Evolutionary conservation across 208 protist genomes (phyloP), one percentile per base, ranked within the genome.

Genomic region (Trypanosoma avium): DNA sequence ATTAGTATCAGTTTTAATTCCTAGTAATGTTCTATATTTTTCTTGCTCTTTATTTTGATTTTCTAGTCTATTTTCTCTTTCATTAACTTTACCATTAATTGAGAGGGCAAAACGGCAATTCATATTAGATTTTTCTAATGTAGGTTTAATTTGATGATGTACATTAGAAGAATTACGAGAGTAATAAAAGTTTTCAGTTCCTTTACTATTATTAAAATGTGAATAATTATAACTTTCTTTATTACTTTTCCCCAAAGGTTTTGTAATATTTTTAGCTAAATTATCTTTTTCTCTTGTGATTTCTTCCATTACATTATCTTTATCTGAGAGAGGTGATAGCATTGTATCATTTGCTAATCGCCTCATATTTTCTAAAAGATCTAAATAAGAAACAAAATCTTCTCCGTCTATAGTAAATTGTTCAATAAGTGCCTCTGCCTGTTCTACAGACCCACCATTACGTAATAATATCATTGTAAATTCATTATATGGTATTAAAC

Each of bases 381-480:
- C 59, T 3, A 40, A 35, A 32, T 74, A 74, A 27, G 30, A n/a
- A 13, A 74, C 45, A 3, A 7, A 7, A 15, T 43, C 47, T 7
- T 33, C 0, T 24, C 24, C 53, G 4, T 22, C 33, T 5, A n/a
- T 22, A 9, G 36, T 46, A 32, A 70, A 79, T 57, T 79, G 60
- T 12, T 70, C 61, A 7, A 70, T 59, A 26, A 79, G 50, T 24
- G 60, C 73, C 48, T 67, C 55, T 19, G 46, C 50, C 29, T 79
- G 73, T 21, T 57, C 66, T 36, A 47, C 32, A 8, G 53, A 62
- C 4, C 61, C 66, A 29, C 73, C 73, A 46, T 71, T 67, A 24
- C 49, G 67, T 17, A 61, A 30, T 15, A 79, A 29, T n/a, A 70
- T 49, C 32, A 36, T 49, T 17, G 13, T 19, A 35, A 79, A 79